Evolutionary conservation across 257 asterid species (phyloP).

Genomic region (Petunia axillaris): DNA sequence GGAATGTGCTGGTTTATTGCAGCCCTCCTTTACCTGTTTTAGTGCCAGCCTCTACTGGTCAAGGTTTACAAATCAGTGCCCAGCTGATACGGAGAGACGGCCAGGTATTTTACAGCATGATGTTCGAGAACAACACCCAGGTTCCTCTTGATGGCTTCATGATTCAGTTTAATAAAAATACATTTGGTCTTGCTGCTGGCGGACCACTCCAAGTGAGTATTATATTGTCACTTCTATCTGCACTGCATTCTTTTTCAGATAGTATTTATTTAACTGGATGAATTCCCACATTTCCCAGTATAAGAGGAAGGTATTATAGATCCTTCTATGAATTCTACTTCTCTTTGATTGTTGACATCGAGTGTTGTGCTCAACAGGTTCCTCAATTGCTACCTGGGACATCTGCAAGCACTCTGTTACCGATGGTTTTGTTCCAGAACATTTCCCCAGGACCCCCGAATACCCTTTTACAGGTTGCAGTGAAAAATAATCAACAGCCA

Average conservation of each 20-base stretch:
- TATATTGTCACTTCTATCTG: constrained; percentile 8
- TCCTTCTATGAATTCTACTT: neutral
- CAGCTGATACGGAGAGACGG: constrained; percentile 85
- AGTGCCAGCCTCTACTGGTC: constrained; percentile 76
- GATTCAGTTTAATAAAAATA: constrained; percentile 98
- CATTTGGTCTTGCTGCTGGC: constrained; percentile 94
- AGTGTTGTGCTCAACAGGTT: constrained; percentile 53
- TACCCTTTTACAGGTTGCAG: constrained; percentile 88
- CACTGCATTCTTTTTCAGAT: neutral
- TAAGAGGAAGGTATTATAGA: neutral
- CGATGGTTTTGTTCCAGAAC: constrained; percentile 92
- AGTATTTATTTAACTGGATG: neutral
- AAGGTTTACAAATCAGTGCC: constrained; percentile 96
- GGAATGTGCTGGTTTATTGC: constrained; percentile 39
- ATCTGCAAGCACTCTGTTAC: constrained; percentile 77
- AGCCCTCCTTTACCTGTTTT: constrained; percentile 86
- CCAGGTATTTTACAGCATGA: constrained; percentile 90
- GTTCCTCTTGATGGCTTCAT: constrained; percentile 88
- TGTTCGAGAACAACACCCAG: constrained; percentile 83
- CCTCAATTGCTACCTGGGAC: constrained; percentile 86
- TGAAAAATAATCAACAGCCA: constrained; percentile 98
- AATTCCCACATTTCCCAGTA: neutral
- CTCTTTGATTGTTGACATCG: constrained; percentile 26
- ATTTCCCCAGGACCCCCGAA: constrained; percentile 81
- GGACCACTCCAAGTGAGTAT: constrained; percentile 83